Evolutionary conservation across 495 filamentous ascomycete genomes (phyloP).

Genomic region (Podospora bellae-mahoneyi): DNA sequence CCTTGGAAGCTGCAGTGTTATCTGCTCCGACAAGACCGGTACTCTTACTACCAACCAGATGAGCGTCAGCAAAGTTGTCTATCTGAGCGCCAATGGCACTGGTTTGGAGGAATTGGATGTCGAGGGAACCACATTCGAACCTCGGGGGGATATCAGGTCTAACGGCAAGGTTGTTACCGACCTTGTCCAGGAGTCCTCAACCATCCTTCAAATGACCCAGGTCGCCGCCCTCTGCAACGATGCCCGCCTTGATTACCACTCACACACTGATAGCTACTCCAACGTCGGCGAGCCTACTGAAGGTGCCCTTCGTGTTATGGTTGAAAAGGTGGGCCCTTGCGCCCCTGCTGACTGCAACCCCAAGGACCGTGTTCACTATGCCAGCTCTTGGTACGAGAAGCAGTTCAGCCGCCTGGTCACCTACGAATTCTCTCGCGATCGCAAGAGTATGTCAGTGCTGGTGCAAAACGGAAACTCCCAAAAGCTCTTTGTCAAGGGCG

Average conservation of each 20-base stretch:
- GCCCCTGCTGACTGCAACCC: constrained; percentile 39
- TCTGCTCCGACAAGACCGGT: constrained; percentile 99
- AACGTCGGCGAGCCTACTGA: constrained; percentile 96
- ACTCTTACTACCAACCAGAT: constrained; percentile 99
- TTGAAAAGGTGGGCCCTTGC: constrained; percentile 83
- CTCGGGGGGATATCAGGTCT: constrained; percentile 66
- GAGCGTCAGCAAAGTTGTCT: constrained; percentile 93
- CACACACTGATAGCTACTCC: constrained; percentile 65
- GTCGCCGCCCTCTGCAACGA: constrained; percentile 91
- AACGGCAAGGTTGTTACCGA: constrained; percentile 67
- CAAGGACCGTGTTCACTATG: constrained; percentile 65
- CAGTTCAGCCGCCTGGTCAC: constrained; percentile 71
- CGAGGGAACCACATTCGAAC: constrained; percentile 90
- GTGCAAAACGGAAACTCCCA: constrained; percentile 64
- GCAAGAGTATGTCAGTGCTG: constrained; percentile 99
- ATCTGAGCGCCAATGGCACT: constrained; percentile 66
- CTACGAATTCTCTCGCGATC: constrained; percentile 95
- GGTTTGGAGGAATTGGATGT: constrained; percentile 85
- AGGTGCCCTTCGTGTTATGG: constrained; percentile 84
- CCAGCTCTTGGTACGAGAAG: constrained; percentile 82
- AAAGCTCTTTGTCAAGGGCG: constrained; percentile 92
- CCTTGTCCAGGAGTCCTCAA: constrained; percentile 70
- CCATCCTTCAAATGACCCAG: constrained; percentile 75
- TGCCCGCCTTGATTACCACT: constrained; percentile 75
- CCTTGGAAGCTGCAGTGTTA: constrained; percentile 96